These are phyloP conservation scores for Stropharia rugosoannulata DNA, from an alignment of 768 basidiomycete species.

Conservation along the genomic window DNA sequence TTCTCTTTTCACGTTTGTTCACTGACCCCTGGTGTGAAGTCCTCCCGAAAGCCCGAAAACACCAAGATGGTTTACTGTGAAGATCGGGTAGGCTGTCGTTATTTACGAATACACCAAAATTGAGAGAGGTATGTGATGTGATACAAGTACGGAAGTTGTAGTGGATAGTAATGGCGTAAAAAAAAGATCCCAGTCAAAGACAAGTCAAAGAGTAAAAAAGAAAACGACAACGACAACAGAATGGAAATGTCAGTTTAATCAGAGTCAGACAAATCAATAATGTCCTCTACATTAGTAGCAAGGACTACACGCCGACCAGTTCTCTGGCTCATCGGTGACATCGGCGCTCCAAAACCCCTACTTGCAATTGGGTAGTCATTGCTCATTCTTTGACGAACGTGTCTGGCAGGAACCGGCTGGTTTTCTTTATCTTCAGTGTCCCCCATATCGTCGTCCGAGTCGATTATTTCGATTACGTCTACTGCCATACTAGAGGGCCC, in stretches of 20 bases:
- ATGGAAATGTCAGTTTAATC: constrained; percentile 3
- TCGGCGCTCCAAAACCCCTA: background rate
- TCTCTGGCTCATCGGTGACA: constrained; percentile 11
- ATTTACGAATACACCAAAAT: no score
- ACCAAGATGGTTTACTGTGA: no score
- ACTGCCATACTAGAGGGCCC: background rate
- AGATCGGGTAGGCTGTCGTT: no score
- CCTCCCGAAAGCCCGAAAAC: no score
- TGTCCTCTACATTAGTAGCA: constrained; percentile 32
- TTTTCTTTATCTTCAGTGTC: constrained; percentile 68
- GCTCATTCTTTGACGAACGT: constrained; percentile 42
- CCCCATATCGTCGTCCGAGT: constrained; percentile 40
- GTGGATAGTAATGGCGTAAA: no score
- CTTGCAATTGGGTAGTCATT: background rate
- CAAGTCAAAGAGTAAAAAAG: background rate
- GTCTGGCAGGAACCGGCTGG: constrained; percentile 46
- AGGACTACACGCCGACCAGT: constrained; percentile 18
- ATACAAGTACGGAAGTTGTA: no score
- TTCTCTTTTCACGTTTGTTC: no score
- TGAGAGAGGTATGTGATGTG: no score
- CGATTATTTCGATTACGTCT: constrained; percentile 38
- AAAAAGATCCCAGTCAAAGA: no score
- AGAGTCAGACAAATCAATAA: constrained; percentile 60
- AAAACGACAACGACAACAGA: background rate
- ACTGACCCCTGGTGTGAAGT: no score